Base-by-base conservation (phyloP, 331 rosid genomes). In the Quercus tomentella region DNA sequence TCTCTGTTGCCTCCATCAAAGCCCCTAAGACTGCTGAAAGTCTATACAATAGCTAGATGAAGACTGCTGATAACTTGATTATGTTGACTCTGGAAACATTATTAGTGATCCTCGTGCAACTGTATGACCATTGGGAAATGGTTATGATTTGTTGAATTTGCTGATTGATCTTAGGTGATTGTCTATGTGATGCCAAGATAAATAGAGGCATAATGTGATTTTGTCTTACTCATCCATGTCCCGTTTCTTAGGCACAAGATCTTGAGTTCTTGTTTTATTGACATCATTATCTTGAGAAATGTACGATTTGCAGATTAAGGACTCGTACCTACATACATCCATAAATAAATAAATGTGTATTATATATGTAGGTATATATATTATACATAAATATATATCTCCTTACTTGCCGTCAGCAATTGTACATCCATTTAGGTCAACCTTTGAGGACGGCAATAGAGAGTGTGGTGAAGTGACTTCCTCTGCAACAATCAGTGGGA, bases 401-500 rank as follows among this genome's bases (percentile, higher is more conserved):
- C 41, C 80, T 66, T 37, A 7, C 7, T 1, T 75, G 72, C 58
- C 57, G 70, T 25, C 61, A 60, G 74, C 74, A 78, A 78, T 54
- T 55, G 76, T 82, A 80, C 74, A 57, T 68, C 72, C 79, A 78
- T 75, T 76, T 76, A 92, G 97, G 97, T 57, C 85, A 84, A 65
- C 62, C 88, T 79, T 71, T 87, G 72, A 88, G 80, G 87, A 67
- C 69, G 82, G 66, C 74, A 77, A 81, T 85, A 85, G 90, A 79
- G 70, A 82, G 74, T 75, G 25, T 85, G 82, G 87, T 80, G 83
- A 80, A 84, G 83, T 86, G 93, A 80, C 86, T 85, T 82, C 84
- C 89, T 76, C 80, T 85, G 78, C 89, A 84, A 45, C 86, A 73
- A 75, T 57, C 89, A 30, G 62, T 90, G 62, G 81, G 83, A 79